A percentile compares a stretch with the other conserved stretches of the same genome.
phyloP scores from a whole-genome alignment of 2,329 filamentous ascomycete genomes.

The Pestalotiopsis sp. region DNA sequence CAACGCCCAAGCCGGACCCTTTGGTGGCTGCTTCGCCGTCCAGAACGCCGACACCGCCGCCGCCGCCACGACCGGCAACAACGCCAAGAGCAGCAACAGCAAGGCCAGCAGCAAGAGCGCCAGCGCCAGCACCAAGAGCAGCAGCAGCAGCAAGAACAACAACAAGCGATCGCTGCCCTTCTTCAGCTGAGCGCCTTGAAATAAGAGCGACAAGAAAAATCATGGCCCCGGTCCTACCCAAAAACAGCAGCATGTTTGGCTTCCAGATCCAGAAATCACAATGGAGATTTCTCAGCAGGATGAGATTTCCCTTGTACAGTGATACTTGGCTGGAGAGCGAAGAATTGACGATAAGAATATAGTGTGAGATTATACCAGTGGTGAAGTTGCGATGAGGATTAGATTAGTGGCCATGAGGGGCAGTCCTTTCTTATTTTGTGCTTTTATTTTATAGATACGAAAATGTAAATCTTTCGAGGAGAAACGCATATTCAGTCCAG shows the following conservation, averaged over 20 bases:
- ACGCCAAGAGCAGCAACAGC: constrained; percentile 19
- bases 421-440: not conserved
- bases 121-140: constrained; percentile 21
- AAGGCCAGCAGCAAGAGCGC: constrained; percentile 14
- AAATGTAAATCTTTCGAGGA: not conserved
- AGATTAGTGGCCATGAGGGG: not conserved
- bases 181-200: constrained; percentile 5
- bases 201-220: not conserved
- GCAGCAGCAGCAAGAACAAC: constrained; percentile 20
- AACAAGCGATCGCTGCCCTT: constrained; percentile 10
- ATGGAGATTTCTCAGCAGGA: not conserved
- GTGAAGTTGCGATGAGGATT: not conserved
- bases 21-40: constrained; percentile 60
- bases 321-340: not conserved
- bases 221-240: too few relatives aligned
- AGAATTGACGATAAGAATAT: not conserved
- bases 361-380: not conserved
- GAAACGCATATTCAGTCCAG: not conserved
- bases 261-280: not conserved
- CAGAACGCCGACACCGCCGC: constrained; percentile 50
- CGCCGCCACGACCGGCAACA: constrained; percentile 18
- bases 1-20: constrained; percentile 57
- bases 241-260: too few relatives aligned
- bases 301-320: not conserved
- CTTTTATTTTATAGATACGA: not conserved